Percentiles rank a stretch among this genome's conserved stretches.
These are phyloP conservation scores for Rhodotorula sp. DNA, from an alignment of 1,284 basidiomycete genomes.

Conservation along the genomic window DNA sequence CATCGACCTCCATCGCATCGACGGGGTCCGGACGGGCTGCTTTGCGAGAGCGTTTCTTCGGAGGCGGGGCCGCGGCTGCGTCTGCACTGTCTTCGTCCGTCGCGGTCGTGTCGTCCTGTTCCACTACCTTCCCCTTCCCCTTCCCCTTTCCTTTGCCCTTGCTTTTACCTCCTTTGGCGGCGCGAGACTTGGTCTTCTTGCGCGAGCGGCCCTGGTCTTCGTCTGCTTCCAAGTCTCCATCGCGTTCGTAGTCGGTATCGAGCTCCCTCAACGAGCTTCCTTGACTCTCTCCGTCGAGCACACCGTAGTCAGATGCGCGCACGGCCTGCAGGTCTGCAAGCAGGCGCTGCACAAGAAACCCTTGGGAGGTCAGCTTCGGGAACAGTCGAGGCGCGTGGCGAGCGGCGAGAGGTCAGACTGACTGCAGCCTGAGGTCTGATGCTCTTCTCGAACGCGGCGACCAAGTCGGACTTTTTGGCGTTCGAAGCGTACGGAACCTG, in stretches of 20 bases:
- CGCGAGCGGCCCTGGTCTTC: not conserved
- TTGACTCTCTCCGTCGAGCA: conserved; percentile 35
- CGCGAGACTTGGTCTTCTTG: conserved; percentile 14
- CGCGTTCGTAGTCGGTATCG: conserved; percentile 21
- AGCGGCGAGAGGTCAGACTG: not conserved
- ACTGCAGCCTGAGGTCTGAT: conserved; percentile 64
- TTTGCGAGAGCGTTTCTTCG: conserved; percentile 2
- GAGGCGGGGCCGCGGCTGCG: not conserved
- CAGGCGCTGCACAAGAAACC: conserved; percentile 13
- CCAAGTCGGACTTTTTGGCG: conserved; percentile 81
- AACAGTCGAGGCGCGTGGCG: not conserved
- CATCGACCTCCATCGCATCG: conserved; percentile 6
- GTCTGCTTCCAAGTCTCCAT: not conserved
- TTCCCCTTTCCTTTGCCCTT: not conserved
- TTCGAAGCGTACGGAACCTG: conserved; percentile 61
- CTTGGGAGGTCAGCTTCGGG: not conserved
- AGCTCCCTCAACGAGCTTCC: conserved; percentile 34
- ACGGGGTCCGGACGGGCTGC: not conserved
- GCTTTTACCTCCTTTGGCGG: not conserved
- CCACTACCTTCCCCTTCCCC: conserved; percentile 6
- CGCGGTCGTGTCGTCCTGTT: not conserved
- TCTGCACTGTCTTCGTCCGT: not conserved
- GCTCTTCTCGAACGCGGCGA: conserved; percentile 73
- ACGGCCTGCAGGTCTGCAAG: conserved; percentile 16
- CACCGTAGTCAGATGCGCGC: conserved; percentile 32